phyloP scores from a whole-genome alignment of 495 filamentous ascomycete genomes.

The Penicillium arizonense region DNA sequence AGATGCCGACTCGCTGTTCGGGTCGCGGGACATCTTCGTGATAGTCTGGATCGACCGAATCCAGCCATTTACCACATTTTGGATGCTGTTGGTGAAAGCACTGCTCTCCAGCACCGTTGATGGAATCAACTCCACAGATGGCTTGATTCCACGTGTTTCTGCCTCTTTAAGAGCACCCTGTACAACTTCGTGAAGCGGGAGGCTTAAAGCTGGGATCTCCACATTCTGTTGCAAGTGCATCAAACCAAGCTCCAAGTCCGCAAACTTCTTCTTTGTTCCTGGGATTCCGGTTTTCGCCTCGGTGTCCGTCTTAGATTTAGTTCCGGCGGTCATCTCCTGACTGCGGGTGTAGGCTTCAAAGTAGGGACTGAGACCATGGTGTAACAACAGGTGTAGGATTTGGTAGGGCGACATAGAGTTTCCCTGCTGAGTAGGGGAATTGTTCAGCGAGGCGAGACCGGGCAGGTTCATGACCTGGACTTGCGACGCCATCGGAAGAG shows the following conservation, averaged over 20 bases:
- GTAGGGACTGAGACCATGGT: conserved; percentile 84
- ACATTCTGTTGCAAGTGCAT: conserved; percentile 94
- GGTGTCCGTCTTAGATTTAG: conserved; percentile 70
- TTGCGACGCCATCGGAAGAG: conserved; percentile 74
- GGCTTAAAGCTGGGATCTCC: conserved; percentile 86
- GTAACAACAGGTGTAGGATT: conserved; percentile 81
- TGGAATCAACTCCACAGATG: conserved; percentile 75
- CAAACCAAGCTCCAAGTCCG: conserved; percentile 86
- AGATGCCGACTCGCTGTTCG: conserved; percentile 81
- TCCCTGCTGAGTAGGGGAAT: conserved; percentile 62
- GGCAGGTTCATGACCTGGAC: conserved; percentile 91
- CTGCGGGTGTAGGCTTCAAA: conserved; percentile 92
- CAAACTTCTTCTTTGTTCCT: conserved; percentile 93
- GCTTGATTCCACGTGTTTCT: conserved; percentile 56
- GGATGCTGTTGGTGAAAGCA: conserved; percentile 88
- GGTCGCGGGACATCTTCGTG: conserved; percentile 88
- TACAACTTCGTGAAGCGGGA: conserved; percentile 83
- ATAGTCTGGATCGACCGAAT: conserved; percentile 98
- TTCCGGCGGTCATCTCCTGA: conserved; percentile 65
- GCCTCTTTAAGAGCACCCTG: conserved; percentile 80
- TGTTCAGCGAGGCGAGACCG: conserved; percentile 65
- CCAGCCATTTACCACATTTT: conserved; percentile 92
- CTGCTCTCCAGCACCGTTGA: conserved; percentile 72
- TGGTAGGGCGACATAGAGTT: conserved; percentile 82
- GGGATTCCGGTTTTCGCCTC: conserved; percentile 92